Evolutionary conservation across 1,284 basidiomycete species (phyloP), one percentile per base, ranked within the genome.

Genomic region (Schizophyllum commune): DNA sequence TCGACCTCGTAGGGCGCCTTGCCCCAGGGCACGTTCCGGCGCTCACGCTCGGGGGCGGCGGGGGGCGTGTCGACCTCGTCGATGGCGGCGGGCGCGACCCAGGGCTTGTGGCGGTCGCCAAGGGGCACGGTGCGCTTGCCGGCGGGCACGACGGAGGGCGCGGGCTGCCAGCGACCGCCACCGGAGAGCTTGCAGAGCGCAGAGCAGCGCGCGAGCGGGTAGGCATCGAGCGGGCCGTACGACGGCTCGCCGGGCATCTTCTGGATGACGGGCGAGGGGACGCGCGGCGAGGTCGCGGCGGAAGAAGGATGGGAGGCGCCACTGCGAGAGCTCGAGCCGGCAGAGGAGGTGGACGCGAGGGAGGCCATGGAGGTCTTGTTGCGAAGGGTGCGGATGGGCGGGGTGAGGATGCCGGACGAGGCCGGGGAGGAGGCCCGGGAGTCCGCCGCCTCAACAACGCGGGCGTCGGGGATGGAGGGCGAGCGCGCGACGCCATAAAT

Each of bases 91-190:
- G 9, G 39, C 2, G 39, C 13, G 39, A 47, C 39, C 39, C 39
- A 47, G 13, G 39, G 39, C 39, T 13, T 47, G 39, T 47, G 39
- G 39, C 39, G 39, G 39, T 47, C 39, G 39, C 39, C 39, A 47
- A 47, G 39, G 32, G 79, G 78, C 21, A 83, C 76, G 39, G 39
- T 47, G 34, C 84, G 82, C 59, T 81, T 73, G 51, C 82, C 83
- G 52, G 77, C 75, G 57, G 77, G 69, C 1, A 75, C 72, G 61
- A 79, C 72, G 59, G 73, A 69, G 62, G 78, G 75, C 68, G 85
- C 86, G 20, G 88, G 89, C 64, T 81, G 80, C 88, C 89, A 91
- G 32, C 88, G 82, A 9, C 89, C 88, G 13, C 87, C 88, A 56
- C 89, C 88, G 19, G 81, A 82, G 2, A 84, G 85, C 67, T 91